Percentiles rank a stretch among this genome's conserved stretches.
phyloP scores from a whole-genome alignment of 345 rosid genomes.

The Rhodamnia argentea region DNA sequence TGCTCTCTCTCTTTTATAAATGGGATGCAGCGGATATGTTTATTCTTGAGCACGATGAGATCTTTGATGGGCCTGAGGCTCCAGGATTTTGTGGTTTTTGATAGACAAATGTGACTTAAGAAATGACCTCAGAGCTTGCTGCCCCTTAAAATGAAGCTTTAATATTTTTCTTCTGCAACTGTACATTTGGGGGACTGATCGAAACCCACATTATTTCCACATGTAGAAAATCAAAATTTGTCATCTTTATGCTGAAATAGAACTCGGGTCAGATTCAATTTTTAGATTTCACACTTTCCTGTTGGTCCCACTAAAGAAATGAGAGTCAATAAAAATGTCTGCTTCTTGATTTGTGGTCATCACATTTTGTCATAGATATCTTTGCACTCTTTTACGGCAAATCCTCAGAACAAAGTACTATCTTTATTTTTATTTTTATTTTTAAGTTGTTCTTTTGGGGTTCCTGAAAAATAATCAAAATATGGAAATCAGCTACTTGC shows the following conservation, averaged over 20 bases:
- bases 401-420: not conserved
- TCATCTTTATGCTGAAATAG: not conserved
- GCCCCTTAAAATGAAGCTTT: not conserved
- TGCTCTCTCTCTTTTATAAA: not conserved
- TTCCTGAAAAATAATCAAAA: not conserved
- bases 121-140: not conserved
- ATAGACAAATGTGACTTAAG: not conserved
- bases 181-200: conserved; percentile 1
- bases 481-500: not conserved
- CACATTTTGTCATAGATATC: not conserved
- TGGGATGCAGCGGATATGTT: not conserved
- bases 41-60: not conserved
- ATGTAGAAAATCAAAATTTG: not conserved
- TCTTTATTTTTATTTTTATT: not conserved
- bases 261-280: not conserved
- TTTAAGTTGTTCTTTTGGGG: not conserved
- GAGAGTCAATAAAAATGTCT: not conserved
- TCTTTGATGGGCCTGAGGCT: conserved; percentile 10
- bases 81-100: conserved; percentile 5
- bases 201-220: not conserved
- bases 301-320: not conserved
- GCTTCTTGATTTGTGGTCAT: not conserved
- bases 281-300: not conserved
- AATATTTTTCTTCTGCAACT: not conserved
- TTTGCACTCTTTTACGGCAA: not conserved